Evolutionary conservation across 2,329 filamentous ascomycete species (phyloP).

Genomic region (Colletotrichum godetiae): DNA sequence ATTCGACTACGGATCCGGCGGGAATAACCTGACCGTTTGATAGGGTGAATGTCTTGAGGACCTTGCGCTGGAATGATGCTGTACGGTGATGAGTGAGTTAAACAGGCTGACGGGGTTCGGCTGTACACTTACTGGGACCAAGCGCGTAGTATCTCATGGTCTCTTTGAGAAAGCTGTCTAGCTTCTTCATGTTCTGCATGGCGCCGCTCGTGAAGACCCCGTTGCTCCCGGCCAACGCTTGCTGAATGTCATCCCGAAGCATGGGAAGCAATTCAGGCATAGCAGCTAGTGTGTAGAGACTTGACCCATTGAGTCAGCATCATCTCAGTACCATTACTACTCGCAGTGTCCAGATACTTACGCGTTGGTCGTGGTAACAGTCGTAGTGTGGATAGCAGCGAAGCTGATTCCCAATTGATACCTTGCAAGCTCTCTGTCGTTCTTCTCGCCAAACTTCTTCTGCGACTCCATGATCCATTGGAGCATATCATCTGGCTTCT

Average conservation of each 20-base stretch:
- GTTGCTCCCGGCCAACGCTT: constrained; percentile 48
- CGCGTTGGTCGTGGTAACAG: constrained; percentile 56
- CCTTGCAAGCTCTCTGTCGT: constrained; percentile 50
- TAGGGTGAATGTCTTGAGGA: constrained; percentile 61
- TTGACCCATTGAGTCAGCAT: constrained; percentile 29
- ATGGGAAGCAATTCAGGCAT: constrained; percentile 61
- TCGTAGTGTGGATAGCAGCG: constrained; percentile 64
- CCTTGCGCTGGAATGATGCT: constrained; percentile 62
- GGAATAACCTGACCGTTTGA: constrained; percentile 65
- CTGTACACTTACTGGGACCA: constrained; percentile 46
- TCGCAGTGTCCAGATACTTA: constrained; percentile 36
- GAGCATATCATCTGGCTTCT: constrained; percentile 58
- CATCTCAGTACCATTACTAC: too few relatives aligned
- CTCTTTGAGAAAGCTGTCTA: constrained; percentile 55
- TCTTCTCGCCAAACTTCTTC: constrained; percentile 45
- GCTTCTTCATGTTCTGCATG: constrained; percentile 51
- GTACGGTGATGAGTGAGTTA: background rate
- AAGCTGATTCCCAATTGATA: constrained; percentile 57
- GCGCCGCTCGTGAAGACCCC: constrained; percentile 49
- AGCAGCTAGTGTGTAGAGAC: constrained; percentile 63
- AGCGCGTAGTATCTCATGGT: constrained; percentile 47
- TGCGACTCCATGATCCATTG: constrained; percentile 58
- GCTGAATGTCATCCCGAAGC: constrained; percentile 61
- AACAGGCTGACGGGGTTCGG: constrained; percentile 42
- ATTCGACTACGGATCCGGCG: constrained; percentile 55